Evolutionary conservation across 208 protist species (phyloP).

Genomic region (Leishmania tropica): DNA sequence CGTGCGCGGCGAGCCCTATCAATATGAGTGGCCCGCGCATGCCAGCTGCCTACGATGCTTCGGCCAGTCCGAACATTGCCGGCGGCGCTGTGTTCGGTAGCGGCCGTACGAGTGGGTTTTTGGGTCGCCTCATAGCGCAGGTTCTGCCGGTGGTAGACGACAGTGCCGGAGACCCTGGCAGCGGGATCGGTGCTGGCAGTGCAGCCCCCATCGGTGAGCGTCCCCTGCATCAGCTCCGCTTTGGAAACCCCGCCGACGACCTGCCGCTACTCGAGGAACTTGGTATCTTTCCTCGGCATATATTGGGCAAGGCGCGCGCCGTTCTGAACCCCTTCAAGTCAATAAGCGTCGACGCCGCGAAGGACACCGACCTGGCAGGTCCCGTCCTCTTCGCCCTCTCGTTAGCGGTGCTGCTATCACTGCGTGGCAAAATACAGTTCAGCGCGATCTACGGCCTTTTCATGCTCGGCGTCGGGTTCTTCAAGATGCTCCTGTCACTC

Average conservation of each 20-base stretch:
- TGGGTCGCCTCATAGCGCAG: slow-evolving; percentile 25
- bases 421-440: slow-evolving; percentile 84
- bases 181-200: not conserved
- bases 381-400: slow-evolving; percentile 75
- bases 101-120: slow-evolving; percentile 8
- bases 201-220: slow-evolving; percentile 7
- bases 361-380: slow-evolving; percentile 77
- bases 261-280: slow-evolving; percentile 85
- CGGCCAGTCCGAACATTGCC: not conserved
- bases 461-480: slow-evolving; percentile 69
- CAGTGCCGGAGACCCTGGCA: not conserved
- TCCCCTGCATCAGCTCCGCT: slow-evolving; percentile 70
- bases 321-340: slow-evolving; percentile 74
- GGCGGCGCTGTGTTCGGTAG: not conserved
- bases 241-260: slow-evolving; percentile 84
- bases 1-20: slow-evolving; percentile 1
- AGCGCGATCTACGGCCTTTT: slow-evolving; percentile 82
- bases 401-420: slow-evolving; percentile 67
- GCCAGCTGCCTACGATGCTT: slow-evolving; percentile 12
- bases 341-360: slow-evolving; percentile 33
- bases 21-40: slow-evolving; percentile 19
- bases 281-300: slow-evolving; percentile 64
- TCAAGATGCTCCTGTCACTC: slow-evolving; percentile 75
- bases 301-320: slow-evolving; percentile 53
- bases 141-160: slow-evolving; percentile 27